Evolutionary conservation across 1,139 yeast species (phyloP), one percentile per base, ranked within the genome.

Genomic region (Kluyveromyces sp.): DNA sequence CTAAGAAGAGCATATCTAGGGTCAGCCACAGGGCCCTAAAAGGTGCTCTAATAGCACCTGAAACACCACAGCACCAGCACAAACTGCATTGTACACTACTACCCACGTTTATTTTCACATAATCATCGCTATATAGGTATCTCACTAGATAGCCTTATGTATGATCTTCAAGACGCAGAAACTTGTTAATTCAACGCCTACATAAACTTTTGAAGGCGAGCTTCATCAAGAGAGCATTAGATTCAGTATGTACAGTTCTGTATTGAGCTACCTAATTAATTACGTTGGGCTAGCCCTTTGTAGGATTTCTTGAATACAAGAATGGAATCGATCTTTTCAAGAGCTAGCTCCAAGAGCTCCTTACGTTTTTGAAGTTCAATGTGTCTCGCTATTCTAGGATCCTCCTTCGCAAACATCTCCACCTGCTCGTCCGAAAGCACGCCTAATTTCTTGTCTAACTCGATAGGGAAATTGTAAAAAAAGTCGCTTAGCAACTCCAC

Each of bases 381-480:
- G 58, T 94, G 98, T 53, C 82, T 77, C 60, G 83, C 83, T 47
- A 92, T 78, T 66, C 82, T 85, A 13, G 95, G 94, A 66, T 94
- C 98, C 63, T 94, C 97, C 57, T 87, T 87, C 1, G 98, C 98
- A 68, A 89, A 86, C 47, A 69, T 68, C 57, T 89, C 97, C 47
- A 92, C 74, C 58, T 89, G 94, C 44, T 87, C 95, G 42, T 73
- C 73, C 9, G 78, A 70, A 56, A 92, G 68, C 49, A 71, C 72
- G 48, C 84, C 79, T 49, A 94, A 74, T 51, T 81, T 78, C 45
- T 72, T 71, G 63, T 94, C 99, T 50, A 94, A 71, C 61, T 88
- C 96, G 45, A 97, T 75, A 1, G 98, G 98, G 67, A 94, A 92
- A 57, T 87, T 88, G 65, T 94, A 92, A 64, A 89, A 92, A 59